Base-by-base conservation (phyloP, 1,284 basidiomycete genomes). In the Pseudozyma sp. region DNA sequence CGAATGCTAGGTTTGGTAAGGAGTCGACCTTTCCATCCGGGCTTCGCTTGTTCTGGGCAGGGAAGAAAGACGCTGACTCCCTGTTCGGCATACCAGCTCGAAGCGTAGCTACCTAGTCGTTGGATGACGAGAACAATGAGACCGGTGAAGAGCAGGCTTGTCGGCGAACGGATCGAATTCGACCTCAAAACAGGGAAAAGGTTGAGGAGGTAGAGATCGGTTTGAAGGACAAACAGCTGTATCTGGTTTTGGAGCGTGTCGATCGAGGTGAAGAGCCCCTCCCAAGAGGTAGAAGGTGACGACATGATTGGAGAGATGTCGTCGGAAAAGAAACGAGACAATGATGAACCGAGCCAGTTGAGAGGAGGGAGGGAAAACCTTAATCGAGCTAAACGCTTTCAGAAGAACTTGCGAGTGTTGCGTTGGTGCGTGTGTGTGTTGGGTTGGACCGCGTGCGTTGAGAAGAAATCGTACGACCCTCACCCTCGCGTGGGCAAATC, bases 21-120 rank as follows among this genome's bases (percentile, higher is more conserved):
- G 16, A 79, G 35, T 5, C 34, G 21, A 12, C 70, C 65, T 13
- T 69, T 54, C 81, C 81, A 83, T 4, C 75, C 81, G 3, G 72
- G 56, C 3, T 12, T 48, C 3, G 74, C 78, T 50, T 70, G 63
- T 8, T 52, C 36, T n/a, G 81, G 80, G 9, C 59, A 25, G n/a
- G 65, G 56, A 21, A 74, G 47, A 31, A 63, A 55, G 19, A 79
- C 44, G 3, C 48, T 55, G 3, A 67, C 62, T 12, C 63, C 72
- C 19, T 55, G 67, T 43, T 75, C 72, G 11, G 55, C 59, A 25
- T 54, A 13, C 16, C 54, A 56, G 9, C 59, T 44, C 2, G 40
- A 43, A 45, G 66, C 18, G 12, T 39, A 10, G 7, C 62, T 52
- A 4, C 49, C 56, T 34, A 70, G 39, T 4, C 62, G 62, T 4